Evolutionary conservation across 139 green algal genomes (phyloP).

Genomic region (Mesotaenium endlicherianum): DNA sequence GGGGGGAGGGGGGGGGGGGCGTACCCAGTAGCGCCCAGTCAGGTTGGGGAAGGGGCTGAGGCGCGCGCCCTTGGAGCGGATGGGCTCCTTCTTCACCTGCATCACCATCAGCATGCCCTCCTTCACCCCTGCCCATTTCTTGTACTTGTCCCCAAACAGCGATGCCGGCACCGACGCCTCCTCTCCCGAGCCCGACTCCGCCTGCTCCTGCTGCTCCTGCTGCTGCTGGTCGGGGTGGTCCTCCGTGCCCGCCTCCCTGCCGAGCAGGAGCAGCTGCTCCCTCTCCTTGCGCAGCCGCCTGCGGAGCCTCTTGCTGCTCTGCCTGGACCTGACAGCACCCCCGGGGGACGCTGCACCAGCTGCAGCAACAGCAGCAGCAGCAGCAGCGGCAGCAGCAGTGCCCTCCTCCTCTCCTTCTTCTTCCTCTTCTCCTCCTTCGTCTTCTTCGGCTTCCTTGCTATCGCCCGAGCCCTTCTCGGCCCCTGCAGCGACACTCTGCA

Average conservation of each 20-base stretch:
- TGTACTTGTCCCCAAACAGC: slow-evolving; percentile 25
- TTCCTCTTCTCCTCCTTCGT: background rate
- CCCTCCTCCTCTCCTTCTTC: background rate
- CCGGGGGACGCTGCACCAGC: background rate
- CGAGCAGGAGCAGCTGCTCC: background rate
- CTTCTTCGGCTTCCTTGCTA: too few relatives aligned
- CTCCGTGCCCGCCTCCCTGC: background rate
- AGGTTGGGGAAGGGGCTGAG: background rate
- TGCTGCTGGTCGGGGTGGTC: background rate
- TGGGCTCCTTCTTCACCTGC: slow-evolving; percentile 44
- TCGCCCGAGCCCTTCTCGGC: too few relatives aligned
- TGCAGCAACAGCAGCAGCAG: background rate
- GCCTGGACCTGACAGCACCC: too few relatives aligned
- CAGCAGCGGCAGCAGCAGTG: background rate
- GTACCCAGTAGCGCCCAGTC: slow-evolving; percentile 26
- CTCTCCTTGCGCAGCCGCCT: background rate
- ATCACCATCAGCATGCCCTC: slow-evolving; percentile 33
- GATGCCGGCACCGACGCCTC: background rate
- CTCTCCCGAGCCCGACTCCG: background rate
- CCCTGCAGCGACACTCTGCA: background rate
- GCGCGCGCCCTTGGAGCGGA: slow-evolving; percentile 30
- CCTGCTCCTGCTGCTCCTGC: slow-evolving; percentile 39
- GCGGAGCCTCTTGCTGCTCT: too few relatives aligned
- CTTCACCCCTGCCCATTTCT: slow-evolving; percentile 22
- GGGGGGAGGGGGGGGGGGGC: background rate